Conservation (phyloP, 2,329 filamentous ascomycete genomes). For the Pezicula carpinea region DNA sequence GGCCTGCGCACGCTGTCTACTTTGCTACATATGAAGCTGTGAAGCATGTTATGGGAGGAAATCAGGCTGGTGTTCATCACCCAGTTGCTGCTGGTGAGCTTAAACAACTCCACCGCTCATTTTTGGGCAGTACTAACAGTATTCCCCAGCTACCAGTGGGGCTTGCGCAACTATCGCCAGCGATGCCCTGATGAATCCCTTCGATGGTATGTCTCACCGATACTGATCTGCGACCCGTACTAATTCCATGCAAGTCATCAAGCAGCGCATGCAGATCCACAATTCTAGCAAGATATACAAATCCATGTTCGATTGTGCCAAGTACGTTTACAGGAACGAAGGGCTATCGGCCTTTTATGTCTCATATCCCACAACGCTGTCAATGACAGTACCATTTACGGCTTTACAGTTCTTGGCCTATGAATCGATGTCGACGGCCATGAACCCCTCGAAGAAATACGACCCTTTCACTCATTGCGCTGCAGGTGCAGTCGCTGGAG, state of each 20-base stretch:
- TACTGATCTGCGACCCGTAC: not conserved
- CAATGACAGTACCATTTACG: constrained; percentile 98
- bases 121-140: constrained; percentile 30
- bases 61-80: constrained; percentile 81
- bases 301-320: constrained; percentile 81
- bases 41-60: constrained; percentile 93
- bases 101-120: not conserved
- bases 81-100: constrained; percentile 81
- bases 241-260: constrained; percentile 66
- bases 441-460: constrained; percentile 83
- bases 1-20: constrained; percentile 94
- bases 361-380: constrained; percentile 94
- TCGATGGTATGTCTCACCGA: constrained; percentile 67
- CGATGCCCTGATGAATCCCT: constrained; percentile 98
- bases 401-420: constrained; percentile 97
- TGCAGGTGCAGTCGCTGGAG: constrained; percentile 87
- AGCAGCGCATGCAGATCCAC: constrained; percentile 98
- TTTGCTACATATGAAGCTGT: constrained; percentile 98
- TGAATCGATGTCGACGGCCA: constrained; percentile 88
- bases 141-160: constrained; percentile 72
- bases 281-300: constrained; percentile 84
- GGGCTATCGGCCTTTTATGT: constrained; percentile 93
- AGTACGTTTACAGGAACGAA: constrained; percentile 80
- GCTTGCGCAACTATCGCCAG: constrained; percentile 94
- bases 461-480: constrained; percentile 92